phyloP scores from a whole-genome alignment of 2,329 filamentous ascomycete genomes.

The Monosporascus sp. region DNA sequence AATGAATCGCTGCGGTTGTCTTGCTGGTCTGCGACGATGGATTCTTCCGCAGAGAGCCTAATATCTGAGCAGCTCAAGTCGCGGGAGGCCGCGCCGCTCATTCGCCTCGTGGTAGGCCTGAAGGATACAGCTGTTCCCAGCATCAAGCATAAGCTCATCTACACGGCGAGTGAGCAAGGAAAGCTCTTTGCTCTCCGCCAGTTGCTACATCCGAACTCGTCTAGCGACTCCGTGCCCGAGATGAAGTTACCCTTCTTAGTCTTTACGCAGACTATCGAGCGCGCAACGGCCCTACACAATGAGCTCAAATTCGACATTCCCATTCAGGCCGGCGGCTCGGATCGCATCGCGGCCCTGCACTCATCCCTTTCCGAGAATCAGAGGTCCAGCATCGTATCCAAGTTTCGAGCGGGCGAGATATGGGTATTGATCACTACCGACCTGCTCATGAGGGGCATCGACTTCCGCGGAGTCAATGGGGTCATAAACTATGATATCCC shows the following conservation, averaged over 20 bases:
- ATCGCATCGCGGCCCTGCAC: constrained; percentile 85
- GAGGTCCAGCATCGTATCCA: constrained; percentile 77
- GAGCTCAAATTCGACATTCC: constrained; percentile 96
- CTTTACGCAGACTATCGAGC: constrained; percentile 92
- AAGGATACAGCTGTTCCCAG: constrained; percentile 96
- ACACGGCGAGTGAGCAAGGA: constrained; percentile 87
- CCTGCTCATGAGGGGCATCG: constrained; percentile 83
- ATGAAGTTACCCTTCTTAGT: constrained; percentile 87
- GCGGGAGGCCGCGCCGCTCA: constrained; percentile 52
- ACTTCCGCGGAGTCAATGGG: constrained; percentile 91
- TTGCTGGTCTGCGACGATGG: constrained; percentile 97
- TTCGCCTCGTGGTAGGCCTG: constrained; percentile 89
- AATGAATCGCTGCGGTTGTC: constrained; percentile 67
- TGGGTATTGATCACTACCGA: constrained; percentile 98
- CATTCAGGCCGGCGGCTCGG: constrained; percentile 75
- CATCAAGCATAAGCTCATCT: constrained; percentile 81
- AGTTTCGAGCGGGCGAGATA: constrained; percentile 85
- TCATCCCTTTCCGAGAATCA: constrained; percentile 74
- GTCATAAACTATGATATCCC: constrained; percentile 98
- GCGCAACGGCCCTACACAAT: constrained; percentile 79
- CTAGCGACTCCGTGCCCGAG: constrained; percentile 48
- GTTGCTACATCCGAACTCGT: constrained; percentile 70
- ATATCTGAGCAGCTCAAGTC: constrained; percentile 62
- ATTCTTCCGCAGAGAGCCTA: constrained; percentile 81
- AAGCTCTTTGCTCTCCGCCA: constrained; percentile 90